Evolutionary conservation across 345 rosid genomes (phyloP), one percentile per base, ranked within the genome.

Genomic region (Kandelia obovata): DNA sequence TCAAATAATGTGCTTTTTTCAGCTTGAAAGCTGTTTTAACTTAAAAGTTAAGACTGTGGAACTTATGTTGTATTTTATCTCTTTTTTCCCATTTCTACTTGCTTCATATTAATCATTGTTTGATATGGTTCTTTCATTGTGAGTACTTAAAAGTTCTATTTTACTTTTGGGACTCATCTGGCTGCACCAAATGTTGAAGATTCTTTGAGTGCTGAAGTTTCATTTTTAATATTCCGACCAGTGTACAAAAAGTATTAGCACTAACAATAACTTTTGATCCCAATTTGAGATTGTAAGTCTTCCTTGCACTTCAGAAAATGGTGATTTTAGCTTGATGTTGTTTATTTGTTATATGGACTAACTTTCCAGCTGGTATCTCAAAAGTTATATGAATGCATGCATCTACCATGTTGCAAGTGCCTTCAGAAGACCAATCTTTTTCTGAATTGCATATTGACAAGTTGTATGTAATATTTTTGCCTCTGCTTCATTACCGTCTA

Each of bases 301-400:
- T 66, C 6, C 32, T 55, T 53, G n/a, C 21, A 43, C 11, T 37
- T 27, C 4, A 27, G 39, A 43, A 56, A 37, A 31, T 31, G 39
- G 10, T 58, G 46, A 49, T 25, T 19, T 60, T 55, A 30, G 21
- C 23, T 19, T 26, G 63, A 47, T 28, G 58, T 26, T 46, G 58
- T 58, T 71, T 20, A 28, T 27, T 39, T 58, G 64, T 46, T 58
- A 21, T 69, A 15, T 5, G 13, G 17, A 43, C 15, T 39, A 11
- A 39, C 46, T 39, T 39, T 39, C 46, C 19, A 15, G 13, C 4
- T 43, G 49, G 17, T 43, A 17, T 43, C 1, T 13, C 5, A 43
- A 43, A 43, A 43, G 49, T 43, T 59, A 43, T 25, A 51, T 59
- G 59, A 53, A 51, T 60, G 70, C 59, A 58, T 49, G 49, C 20